phyloP scores from a whole-genome alignment of 2,329 filamentous ascomycete species.

The Penicillium brevicompactum region DNA sequence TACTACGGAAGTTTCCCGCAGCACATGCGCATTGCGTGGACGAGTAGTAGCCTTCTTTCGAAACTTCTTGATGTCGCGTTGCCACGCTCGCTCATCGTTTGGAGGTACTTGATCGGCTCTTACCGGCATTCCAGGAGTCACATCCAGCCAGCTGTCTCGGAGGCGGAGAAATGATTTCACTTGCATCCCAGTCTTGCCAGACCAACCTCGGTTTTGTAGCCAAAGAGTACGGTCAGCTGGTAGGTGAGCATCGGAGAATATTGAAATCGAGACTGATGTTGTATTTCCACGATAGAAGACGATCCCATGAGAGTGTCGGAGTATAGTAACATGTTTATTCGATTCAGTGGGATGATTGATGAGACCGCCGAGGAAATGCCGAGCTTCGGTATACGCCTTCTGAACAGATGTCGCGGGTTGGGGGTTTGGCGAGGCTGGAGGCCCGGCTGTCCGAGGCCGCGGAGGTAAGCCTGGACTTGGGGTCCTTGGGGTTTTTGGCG shows the following conservation, averaged over 20 bases:
- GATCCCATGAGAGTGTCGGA: constrained; percentile 66
- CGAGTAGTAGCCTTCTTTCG: constrained; percentile 55
- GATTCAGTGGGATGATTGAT: constrained; percentile 65
- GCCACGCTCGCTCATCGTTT: constrained; percentile 66
- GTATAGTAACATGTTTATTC: constrained; percentile 66
- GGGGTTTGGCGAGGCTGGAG: constrained; percentile 3
- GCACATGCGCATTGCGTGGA: constrained; percentile 52
- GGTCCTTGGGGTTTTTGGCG: background rate
- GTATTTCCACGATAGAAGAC: constrained; percentile 67
- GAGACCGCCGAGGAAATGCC: constrained; percentile 67
- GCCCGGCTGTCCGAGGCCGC: constrained; percentile 19
- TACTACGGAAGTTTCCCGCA: constrained; percentile 66
- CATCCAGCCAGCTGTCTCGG: constrained; percentile 65
- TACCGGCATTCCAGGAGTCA: constrained; percentile 61
- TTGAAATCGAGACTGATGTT: constrained; percentile 65
- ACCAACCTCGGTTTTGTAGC: constrained; percentile 69
- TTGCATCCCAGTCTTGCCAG: constrained; percentile 69
- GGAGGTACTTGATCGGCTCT: constrained; percentile 53
- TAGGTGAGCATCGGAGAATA: constrained; percentile 62
- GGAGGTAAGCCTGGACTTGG: background rate
- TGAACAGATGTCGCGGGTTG: constrained; percentile 26
- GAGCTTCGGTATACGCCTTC: constrained; percentile 54
- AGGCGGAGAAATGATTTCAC: constrained; percentile 64
- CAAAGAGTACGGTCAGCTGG: constrained; percentile 63
- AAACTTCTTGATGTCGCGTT: constrained; percentile 68